Percentiles rank a stretch among this genome's conserved stretches.
Evolutionary conservation across 192 early-diverging fungal genomes (phyloP).

Genomic region (Phlyctochytrium arcticum): DNA sequence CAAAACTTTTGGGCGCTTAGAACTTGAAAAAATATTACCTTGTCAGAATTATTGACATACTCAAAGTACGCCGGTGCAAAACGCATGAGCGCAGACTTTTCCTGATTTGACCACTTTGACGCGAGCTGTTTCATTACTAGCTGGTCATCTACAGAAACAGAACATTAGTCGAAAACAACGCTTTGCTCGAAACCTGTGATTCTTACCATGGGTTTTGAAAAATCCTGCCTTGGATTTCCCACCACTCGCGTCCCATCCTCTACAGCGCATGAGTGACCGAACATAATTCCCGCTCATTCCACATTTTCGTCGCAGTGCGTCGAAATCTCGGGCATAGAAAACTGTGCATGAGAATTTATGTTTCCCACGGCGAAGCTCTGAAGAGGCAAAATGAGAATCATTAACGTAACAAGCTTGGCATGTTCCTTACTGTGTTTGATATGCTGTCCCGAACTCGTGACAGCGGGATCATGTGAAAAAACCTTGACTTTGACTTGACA

Average conservation of each 20-base stretch:
- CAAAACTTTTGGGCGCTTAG: background rate
- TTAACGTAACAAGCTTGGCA: background rate
- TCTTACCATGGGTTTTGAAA: constrained; percentile 68
- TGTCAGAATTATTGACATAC: constrained; percentile 29
- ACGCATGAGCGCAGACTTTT: constrained; percentile 44
- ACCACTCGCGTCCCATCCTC: constrained; percentile 39
- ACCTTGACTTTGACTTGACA: constrained; percentile 14
- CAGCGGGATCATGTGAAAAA: constrained; percentile 15
- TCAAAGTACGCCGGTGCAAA: constrained; percentile 51
- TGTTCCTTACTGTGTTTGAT: constrained; percentile 52
- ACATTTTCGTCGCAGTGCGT: constrained; percentile 36
- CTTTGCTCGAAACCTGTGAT: background rate
- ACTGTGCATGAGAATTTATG: constrained; percentile 35
- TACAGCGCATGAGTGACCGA: constrained; percentile 33
- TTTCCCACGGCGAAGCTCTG: constrained; percentile 13
- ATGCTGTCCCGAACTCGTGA: constrained; percentile 33
- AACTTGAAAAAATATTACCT: too few species aligned
- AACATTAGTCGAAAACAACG: background rate
- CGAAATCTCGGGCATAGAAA: constrained; percentile 47
- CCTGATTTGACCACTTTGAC: constrained; percentile 46
- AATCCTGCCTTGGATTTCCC: constrained; percentile 44
- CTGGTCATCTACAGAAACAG: constrained; percentile 41
- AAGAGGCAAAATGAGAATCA: background rate
- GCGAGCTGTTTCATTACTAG: constrained; percentile 52
- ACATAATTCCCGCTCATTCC: constrained; percentile 35